Evolutionary conservation across 2,329 filamentous ascomycete genomes (phyloP).

Genomic region (Exophiala mesophila): DNA sequence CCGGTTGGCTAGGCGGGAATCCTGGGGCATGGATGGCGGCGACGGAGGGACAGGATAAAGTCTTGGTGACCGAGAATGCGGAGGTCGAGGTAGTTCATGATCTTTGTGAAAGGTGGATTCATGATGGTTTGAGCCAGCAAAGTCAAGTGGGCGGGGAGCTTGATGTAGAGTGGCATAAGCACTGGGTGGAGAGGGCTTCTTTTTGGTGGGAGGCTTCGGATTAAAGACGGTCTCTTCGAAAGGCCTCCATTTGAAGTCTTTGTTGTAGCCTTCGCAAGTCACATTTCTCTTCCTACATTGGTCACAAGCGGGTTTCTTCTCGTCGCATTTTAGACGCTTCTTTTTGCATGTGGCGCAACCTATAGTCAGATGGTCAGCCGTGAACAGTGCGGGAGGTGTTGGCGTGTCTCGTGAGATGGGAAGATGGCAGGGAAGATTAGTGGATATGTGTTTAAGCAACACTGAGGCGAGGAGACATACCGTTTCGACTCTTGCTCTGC

Average conservation of each 20-base stretch:
- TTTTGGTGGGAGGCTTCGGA: conserved; percentile 35
- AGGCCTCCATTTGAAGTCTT: conserved; percentile 69
- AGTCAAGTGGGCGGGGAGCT: conserved; percentile 25
- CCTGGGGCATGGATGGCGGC: conserved; percentile 19
- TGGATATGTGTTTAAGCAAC: not conserved
- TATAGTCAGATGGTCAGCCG: conserved; percentile 32
- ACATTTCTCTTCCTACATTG: conserved; percentile 64
- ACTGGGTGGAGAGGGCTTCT: conserved; percentile 31
- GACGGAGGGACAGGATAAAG: conserved; percentile 23
- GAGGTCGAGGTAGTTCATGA: too few species aligned
- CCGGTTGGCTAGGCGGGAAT: not conserved
- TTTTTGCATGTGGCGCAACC: conserved; percentile 70
- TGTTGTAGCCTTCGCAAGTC: conserved; percentile 66
- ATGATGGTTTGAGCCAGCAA: conserved; percentile 1
- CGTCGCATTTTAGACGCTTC: conserved; percentile 69
- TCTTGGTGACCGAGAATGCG: conserved; percentile 20
- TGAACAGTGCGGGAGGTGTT: conserved; percentile 8
- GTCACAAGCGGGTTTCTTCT: conserved; percentile 63
- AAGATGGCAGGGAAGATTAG: not conserved
- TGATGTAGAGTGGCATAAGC: conserved; percentile 30
- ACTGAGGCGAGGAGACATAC: conserved; percentile 44
- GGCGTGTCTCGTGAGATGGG: not conserved
- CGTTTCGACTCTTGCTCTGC: conserved; percentile 71
- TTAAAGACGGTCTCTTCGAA: conserved; percentile 60
- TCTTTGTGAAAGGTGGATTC: not conserved